Evolutionary conservation across 495 filamentous ascomycete species (phyloP).

Genomic region (Aspergillus ostianus): DNA sequence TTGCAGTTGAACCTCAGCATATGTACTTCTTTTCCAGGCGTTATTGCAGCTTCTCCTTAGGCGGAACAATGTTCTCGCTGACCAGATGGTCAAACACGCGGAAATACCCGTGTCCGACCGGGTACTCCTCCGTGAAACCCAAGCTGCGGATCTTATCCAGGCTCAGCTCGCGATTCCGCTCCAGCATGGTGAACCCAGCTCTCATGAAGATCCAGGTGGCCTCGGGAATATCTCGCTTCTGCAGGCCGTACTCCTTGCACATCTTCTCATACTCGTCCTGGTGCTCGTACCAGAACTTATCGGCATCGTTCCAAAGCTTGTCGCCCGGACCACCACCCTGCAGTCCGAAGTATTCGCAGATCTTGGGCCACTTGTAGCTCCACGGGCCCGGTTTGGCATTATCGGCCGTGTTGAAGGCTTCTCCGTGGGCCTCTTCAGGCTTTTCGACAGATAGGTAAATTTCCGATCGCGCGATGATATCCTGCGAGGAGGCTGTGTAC

Average conservation of each 20-base stretch:
- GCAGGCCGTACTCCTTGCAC: background rate
- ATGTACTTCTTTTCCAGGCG: too few relatives aligned
- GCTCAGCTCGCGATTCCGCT: constrained; percentile 16
- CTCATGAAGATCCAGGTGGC: constrained; percentile 20
- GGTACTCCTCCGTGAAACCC: constrained; percentile 19
- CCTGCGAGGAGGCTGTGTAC: constrained; percentile 21
- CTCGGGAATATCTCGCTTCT: constrained; percentile 9
- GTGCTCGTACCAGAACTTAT: background rate
- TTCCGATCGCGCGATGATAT: constrained; percentile 23
- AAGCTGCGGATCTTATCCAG: constrained; percentile 20
- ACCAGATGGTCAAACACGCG: constrained; percentile 12
- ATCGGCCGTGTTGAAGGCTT: constrained; percentile 30
- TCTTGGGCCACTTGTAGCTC: constrained; percentile 26
- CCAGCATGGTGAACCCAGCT: constrained; percentile 12
- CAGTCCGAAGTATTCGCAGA: constrained; percentile 27
- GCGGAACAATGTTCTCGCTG: background rate
- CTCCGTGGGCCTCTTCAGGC: constrained; percentile 11
- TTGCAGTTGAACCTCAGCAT: too few relatives aligned
- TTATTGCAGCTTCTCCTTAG: background rate
- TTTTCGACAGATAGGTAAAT: constrained; percentile 22
- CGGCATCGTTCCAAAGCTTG: background rate
- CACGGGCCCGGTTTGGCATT: constrained; percentile 14
- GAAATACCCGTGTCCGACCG: constrained; percentile 14
- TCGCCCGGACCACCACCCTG: constrained; percentile 12
- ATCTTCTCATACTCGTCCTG: background rate